These are phyloP conservation scores for Cutaneotrichosporon sp. DNA, from an alignment of 1,284 basidiomycete species.

Conservation along the genomic window DNA sequence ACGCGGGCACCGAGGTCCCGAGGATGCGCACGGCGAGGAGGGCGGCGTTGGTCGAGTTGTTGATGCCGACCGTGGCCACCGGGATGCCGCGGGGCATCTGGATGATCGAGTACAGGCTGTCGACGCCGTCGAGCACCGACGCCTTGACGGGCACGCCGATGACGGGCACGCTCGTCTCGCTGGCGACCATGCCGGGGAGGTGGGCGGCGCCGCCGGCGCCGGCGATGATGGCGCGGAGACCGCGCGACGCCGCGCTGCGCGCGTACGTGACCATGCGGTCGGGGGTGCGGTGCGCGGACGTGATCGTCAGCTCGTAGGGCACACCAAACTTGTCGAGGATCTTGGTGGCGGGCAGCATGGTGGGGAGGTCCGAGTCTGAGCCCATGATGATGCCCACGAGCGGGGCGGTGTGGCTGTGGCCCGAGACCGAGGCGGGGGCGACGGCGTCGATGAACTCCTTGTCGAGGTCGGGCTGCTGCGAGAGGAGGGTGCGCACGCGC, in stretches of 20 bases:
- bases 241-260: conserved; percentile 70
- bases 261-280: conserved; percentile 84
- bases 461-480: conserved; percentile 62
- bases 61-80: conserved; percentile 96
- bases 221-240: conserved; percentile 79
- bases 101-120: conserved; percentile 94
- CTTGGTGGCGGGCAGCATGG: conserved; percentile 85
- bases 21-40: conserved; percentile 89
- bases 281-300: conserved; percentile 94
- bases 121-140: conserved; percentile 90
- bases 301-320: conserved; percentile 93
- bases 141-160: conserved; percentile 98
- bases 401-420: conserved; percentile 66
- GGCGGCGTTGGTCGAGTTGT: conserved; percentile 92
- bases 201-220: conserved; percentile 98
- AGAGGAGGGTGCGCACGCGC: conserved; percentile 70
- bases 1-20: conserved; percentile 67
- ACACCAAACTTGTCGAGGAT: conserved; percentile 79
- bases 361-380: conserved; percentile 94
- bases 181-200: conserved; percentile 96
- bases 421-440: conserved; percentile 56
- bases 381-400: conserved; percentile 98
- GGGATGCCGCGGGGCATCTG: conserved; percentile 99
- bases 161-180: conserved; percentile 89
- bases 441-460: conserved; percentile 59